phyloP scores from a whole-genome alignment of 768 basidiomycete genomes.

The Termitomyces sp. region DNA sequence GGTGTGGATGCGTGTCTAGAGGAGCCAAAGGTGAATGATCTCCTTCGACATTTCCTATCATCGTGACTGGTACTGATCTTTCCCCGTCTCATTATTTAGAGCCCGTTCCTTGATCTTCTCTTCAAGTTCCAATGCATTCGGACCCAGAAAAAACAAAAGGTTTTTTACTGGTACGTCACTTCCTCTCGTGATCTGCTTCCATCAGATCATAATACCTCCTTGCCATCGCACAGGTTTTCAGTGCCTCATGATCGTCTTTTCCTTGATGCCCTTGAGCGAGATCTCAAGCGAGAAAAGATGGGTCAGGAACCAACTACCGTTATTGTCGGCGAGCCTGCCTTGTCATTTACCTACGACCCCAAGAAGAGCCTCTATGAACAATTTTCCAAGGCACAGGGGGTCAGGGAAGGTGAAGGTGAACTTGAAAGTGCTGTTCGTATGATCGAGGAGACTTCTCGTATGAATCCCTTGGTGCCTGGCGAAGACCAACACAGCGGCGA shows the following conservation, averaged over 20 bases:
- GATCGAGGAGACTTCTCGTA: slow-evolving; percentile 21
- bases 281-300: slow-evolving; percentile 93
- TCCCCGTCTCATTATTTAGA: too few species aligned
- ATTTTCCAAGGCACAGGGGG: slow-evolving; percentile 49
- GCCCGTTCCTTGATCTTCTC: slow-evolving; percentile 85
- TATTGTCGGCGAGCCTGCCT: slow-evolving; percentile 70
- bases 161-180: slow-evolving; percentile 85
- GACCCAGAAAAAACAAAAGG: slow-evolving; percentile 98
- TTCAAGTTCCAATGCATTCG: slow-evolving; percentile 97
- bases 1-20: slow-evolving; percentile 89
- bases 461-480: neutral
- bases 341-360: slow-evolving; percentile 85
- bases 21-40: slow-evolving; percentile 82
- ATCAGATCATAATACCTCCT: slow-evolving; percentile 4
- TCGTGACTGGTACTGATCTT: neutral
- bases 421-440: slow-evolving; percentile 29
- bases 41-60: neutral
- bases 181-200: neutral
- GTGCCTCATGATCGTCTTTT: slow-evolving; percentile 97
- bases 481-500: slow-evolving; percentile 12
- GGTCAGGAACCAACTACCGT: slow-evolving; percentile 80
- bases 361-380: slow-evolving; percentile 86
- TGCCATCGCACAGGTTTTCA: slow-evolving; percentile 63
- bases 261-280: slow-evolving; percentile 93
- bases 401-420: slow-evolving; percentile 35